Evolutionary conservation across 768 basidiomycete species (phyloP).

Genomic region (Pulveroboletus frians): DNA sequence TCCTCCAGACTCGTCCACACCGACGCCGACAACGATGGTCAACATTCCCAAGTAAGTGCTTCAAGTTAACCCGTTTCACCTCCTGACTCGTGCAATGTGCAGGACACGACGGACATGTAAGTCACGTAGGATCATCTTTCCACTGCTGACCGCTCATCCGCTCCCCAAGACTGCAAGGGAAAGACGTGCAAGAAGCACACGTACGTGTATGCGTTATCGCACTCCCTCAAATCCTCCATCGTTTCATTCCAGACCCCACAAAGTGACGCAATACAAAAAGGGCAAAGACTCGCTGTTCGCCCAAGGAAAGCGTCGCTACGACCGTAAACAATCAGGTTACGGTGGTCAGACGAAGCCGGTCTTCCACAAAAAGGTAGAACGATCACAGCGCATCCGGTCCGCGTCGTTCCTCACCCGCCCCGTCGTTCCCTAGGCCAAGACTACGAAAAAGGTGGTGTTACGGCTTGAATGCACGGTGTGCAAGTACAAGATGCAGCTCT

Average conservation of each 20-base stretch:
- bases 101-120: constrained; percentile 96
- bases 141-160: constrained; percentile 1
- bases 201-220: constrained; percentile 43
- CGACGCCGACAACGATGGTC: constrained; percentile 60
- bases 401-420: neutral
- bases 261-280: constrained; percentile 99
- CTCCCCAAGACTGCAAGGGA: constrained; percentile 79
- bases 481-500: constrained; percentile 97
- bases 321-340: constrained; percentile 97
- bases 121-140: constrained; percentile 23
- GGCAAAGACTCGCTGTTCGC: constrained; percentile 97
- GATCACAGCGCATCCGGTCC: neutral
- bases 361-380: constrained; percentile 94
- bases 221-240: neutral
- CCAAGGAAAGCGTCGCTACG: constrained; percentile 99
- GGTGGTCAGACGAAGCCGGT: constrained; percentile 99
- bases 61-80: constrained; percentile 1
- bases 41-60: constrained; percentile 86
- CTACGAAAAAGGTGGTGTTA: constrained; percentile 99
- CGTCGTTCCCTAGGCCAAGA: constrained; percentile 68
- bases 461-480: constrained; percentile 96
- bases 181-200: constrained; percentile 97
- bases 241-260: constrained; percentile 71
- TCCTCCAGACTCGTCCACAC: constrained; percentile 11
- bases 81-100: constrained; percentile 2